phyloP scores from a whole-genome alignment of 73 alveolate genomes.

The Paramecium tetraurelia region DNA sequence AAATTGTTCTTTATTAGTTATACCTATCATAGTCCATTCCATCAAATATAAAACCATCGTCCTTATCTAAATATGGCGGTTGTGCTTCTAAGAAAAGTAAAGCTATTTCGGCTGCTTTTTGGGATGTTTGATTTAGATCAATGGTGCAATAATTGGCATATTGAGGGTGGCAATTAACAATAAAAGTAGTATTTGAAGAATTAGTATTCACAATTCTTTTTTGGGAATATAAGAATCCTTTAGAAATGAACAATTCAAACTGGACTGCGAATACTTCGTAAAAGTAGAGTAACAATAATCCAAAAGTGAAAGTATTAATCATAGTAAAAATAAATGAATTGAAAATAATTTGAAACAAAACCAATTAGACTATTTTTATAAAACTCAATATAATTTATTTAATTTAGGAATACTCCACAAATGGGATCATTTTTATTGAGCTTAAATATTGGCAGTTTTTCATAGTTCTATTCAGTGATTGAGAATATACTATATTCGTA shows the following conservation, averaged over 20 bases:
- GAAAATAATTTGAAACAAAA: background rate
- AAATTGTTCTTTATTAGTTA: background rate
- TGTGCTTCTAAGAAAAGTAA: background rate
- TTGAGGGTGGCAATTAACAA: background rate
- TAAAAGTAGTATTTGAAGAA: background rate
- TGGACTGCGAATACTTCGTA: background rate
- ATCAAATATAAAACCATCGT: background rate
- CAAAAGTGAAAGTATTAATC: background rate
- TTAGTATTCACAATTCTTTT: background rate
- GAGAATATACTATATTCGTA: too few relatives aligned
- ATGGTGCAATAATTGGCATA: background rate
- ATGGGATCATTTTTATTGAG: background rate
- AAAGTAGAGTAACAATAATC: background rate
- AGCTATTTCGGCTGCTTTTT: background rate
- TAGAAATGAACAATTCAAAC: background rate
- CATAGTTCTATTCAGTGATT: background rate
- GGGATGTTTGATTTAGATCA: background rate
- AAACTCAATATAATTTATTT: background rate
- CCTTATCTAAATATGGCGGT: background rate
- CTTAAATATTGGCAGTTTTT: too few relatives aligned
- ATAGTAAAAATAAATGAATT: background rate
- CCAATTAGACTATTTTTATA: background rate
- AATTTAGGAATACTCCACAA: background rate
- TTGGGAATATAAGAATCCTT: background rate
- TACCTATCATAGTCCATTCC: background rate